Evolutionary conservation across 345 rosid genomes (phyloP), one percentile per base, ranked within the genome.

Genomic region (Brassica incana): DNA sequence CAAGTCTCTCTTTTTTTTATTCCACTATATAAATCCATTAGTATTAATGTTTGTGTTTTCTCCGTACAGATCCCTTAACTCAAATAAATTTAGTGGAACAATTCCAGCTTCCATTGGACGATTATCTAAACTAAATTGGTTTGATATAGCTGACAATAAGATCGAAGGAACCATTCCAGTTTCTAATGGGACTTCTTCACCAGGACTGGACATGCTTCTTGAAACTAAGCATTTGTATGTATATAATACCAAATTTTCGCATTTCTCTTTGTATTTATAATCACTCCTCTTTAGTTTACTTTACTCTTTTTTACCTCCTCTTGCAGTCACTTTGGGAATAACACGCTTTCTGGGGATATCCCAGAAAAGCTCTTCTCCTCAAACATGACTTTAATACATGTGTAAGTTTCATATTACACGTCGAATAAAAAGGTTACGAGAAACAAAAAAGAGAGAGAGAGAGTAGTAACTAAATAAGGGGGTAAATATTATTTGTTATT

Each of bases 81-180:
- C 84, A 0, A 95, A 95, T 85, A 33, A 74, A 61, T 91, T 95
- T 78, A 85, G 40, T 67, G 99, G 99, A 70, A 3, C 8, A 48
- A 89, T 95, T 69, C 99, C 99, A 0, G 77, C 88, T 30, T 85
- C 97, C 48, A 85, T 95, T n/a, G 99, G 98, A 30, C 84, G 67
- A 16, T 86, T 91, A 40, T 65, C 85, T 0, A 85, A 70, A 0
- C 97, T 95, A 11, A 85, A 84, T 79, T 95, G 92, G 98, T 80
- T 95, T 20, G 99, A 95, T 81, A 84, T 95, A 29, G 88, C 94
- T 35, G 95, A 90, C 75, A 95, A 95, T 84, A 80, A 77, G 75
- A 86, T 95, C 7, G 83, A 70, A 3, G 99, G 98, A 71, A 1
- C 64, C 4, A 85, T 95, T 67, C 99, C 99, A 15, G 91, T 95